Evolutionary conservation across 2,329 filamentous ascomycete species (phyloP).

Genomic region (Coniochaeta hoffmannii): DNA sequence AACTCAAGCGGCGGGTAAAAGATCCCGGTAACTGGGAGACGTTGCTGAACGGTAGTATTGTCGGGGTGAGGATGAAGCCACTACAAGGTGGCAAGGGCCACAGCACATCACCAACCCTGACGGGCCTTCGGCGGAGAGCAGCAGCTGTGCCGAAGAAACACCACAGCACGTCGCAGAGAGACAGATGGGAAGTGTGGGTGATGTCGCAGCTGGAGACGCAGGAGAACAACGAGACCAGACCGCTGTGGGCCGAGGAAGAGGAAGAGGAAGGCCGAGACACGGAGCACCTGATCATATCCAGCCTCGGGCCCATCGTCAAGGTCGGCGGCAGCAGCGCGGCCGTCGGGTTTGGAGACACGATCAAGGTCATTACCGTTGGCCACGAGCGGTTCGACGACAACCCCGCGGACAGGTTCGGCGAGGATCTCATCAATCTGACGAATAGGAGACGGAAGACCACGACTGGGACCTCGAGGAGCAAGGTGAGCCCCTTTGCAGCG

Average conservation of each 20-base stretch:
- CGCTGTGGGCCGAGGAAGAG: constrained; percentile 30
- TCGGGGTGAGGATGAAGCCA: constrained; percentile 48
- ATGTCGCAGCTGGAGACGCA: constrained; percentile 36
- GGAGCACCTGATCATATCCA: constrained; percentile 53
- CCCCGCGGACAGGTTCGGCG: constrained; percentile 21
- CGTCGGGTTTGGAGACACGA: constrained; percentile 62
- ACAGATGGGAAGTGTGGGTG: constrained; percentile 49
- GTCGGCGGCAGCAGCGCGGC: constrained; percentile 60
- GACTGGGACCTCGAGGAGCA: constrained; percentile 6
- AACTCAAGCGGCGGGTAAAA: constrained; percentile 44
- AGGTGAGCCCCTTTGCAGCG: background rate
- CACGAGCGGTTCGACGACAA: constrained; percentile 57
- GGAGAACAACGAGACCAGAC: constrained; percentile 36
- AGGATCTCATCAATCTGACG: constrained; percentile 23
- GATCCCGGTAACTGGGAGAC: constrained; percentile 61
- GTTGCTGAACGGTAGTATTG: constrained; percentile 50
- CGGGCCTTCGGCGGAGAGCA: background rate
- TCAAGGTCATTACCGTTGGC: constrained; percentile 64
- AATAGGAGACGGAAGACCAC: constrained; percentile 25
- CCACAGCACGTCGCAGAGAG: background rate
- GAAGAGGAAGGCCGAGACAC: constrained; percentile 7
- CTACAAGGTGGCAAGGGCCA: constrained; percentile 4
- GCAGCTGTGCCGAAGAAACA: background rate
- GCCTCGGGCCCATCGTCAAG: constrained; percentile 55
- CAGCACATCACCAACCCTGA: background rate